Base-by-base conservation (phyloP, 2,329 filamentous ascomycete species). In the Beauveria rudraprayagi region DNA sequence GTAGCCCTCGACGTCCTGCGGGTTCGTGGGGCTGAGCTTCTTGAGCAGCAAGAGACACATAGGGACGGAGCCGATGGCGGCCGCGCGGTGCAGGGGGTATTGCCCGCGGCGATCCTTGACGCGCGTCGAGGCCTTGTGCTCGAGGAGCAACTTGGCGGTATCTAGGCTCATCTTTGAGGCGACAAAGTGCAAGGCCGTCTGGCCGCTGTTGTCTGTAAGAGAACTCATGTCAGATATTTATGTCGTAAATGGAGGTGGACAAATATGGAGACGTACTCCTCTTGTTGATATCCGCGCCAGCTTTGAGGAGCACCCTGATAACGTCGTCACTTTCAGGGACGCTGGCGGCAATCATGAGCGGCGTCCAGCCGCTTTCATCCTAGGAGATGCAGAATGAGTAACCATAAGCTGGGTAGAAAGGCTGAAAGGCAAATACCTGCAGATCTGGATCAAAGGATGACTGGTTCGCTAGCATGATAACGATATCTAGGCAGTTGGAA, bases 161-260 rank as follows among this genome's bases (percentile, higher is more conserved):
- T 95, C 90, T 50, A 97, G 78, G 70, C 96, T 92, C 68, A 85
- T 85, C 75, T 99, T 99, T 37, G 92, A 96, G 16, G 90, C 88
- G 54, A 92, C 86, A 71, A 97, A 96, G 74, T 97, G 93, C 22
- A 99, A 83, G 10, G 89, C 91, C 24, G 92, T 96, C 84, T 95
- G 88, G 63, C 87, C 87, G 63, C 77, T 83, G 70, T 84, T 80
- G 69, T 88, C 86, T 88, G n/a, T 11, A 40, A 7, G 8, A 17
- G 24, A 6, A 10, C 6, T 17, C 17, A 6, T 46, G 40, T 59
- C 44, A 37, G 48, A 43, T 40, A 22, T 2, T 16, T 9, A n/a
- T 5, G 4, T 24, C 11, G 47, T 5, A 37, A 17, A n/a, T 22
- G 16, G 3, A 11, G 41, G 14, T 7, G 5, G 34, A 26, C 14